A percentile compares a stretch with the other conserved stretches of the same genome.
Conservation (phyloP, 768 basidiomycete species). For the Tephrocybe rancida region DNA sequence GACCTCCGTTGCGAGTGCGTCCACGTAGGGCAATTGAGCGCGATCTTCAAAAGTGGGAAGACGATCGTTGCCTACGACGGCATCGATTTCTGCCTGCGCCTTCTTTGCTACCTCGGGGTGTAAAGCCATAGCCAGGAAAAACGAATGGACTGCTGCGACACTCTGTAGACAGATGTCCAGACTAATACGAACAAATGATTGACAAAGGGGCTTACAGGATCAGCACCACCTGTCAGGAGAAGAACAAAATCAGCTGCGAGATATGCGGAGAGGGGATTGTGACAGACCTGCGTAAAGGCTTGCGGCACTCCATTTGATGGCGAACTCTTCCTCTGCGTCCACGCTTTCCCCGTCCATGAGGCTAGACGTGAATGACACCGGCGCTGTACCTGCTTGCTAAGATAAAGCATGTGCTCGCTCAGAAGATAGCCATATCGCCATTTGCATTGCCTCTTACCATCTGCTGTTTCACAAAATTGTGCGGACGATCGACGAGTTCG, state of each 20-base stretch:
- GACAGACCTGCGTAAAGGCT: slow-evolving; percentile 52
- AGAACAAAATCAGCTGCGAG: background rate
- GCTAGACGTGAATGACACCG: slow-evolving; percentile 35
- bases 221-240: slow-evolving; percentile 1
- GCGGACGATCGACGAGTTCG: slow-evolving; percentile 50
- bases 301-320: slow-evolving; percentile 47
- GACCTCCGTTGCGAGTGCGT: slow-evolving; percentile 62
- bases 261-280: slow-evolving; percentile 32
- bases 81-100: slow-evolving; percentile 13
- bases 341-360: slow-evolving; percentile 34
- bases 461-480: slow-evolving; percentile 43
- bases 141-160: slow-evolving; percentile 4
- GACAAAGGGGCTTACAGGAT: slow-evolving; percentile 3
- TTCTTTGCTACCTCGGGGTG: slow-evolving; percentile 8
- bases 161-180: background rate
- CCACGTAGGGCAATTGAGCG: slow-evolving; percentile 55
- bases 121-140: slow-evolving; percentile 13
- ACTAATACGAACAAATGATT: background rate
- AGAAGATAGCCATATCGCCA: background rate
- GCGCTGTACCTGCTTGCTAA: slow-evolving; percentile 20
- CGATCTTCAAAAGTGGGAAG: slow-evolving; percentile 40
- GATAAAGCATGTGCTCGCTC: background rate
- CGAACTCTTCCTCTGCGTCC: slow-evolving; percentile 32
- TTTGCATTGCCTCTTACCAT: slow-evolving; percentile 36
- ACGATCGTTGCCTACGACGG: slow-evolving; percentile 22